Base-by-base conservation (phyloP, 176 grass and related monocot genomes). In the Dactylis glomerata region DNA sequence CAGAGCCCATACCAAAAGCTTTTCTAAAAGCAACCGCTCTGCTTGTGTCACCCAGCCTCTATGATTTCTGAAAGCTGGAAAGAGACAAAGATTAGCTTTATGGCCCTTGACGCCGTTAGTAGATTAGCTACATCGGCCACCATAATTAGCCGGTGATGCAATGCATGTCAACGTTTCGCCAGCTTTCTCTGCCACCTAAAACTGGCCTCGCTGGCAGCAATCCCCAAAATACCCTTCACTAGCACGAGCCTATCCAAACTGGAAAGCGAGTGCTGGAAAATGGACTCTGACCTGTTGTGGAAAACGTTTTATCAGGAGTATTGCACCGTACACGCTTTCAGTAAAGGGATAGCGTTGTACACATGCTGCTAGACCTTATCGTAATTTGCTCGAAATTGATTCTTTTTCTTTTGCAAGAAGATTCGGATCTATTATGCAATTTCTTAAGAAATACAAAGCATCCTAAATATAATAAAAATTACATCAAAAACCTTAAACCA, bases 11-110 rank as follows among this genome's bases (percentile, higher is more conserved):
- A 57, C 54, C 3, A 8, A 68, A 55, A 83, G 7, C 24, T 74
- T 38, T 72, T 66, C 44, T 57, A 80, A 86, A 79, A 90, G 79
- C 71, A 77, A 72, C 77, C 62, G 3, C 20, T 28, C 16, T 14
- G 22, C 22, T 63, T 3, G 63, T 42, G 19, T 37, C 31, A 50
- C 71, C 32, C 67, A 36, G 24, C 75, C 67, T 80, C 13, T 3
- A 6, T 20, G 17, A 59, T 86, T 55, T 32, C 52, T 73, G 15
- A 73, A 79, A 86, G 73, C 28, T 82, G 74, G 68, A 86, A 79
- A 79, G 77, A 23, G 80, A 90, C 84, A 90, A 90, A 79, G 80
- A 66, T 86, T 79, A 83, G 46, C 84, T 90, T 90, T 58, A 58
- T 12, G 55, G n/a, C 55, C 55, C n/a, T 26, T 26, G 55, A 58